A percentile compares a stretch with the other conserved stretches of the same genome.
These are phyloP conservation scores for Pulveroboletus sp. DNA, from an alignment of 768 basidiomycete species.

Conservation along the genomic window DNA sequence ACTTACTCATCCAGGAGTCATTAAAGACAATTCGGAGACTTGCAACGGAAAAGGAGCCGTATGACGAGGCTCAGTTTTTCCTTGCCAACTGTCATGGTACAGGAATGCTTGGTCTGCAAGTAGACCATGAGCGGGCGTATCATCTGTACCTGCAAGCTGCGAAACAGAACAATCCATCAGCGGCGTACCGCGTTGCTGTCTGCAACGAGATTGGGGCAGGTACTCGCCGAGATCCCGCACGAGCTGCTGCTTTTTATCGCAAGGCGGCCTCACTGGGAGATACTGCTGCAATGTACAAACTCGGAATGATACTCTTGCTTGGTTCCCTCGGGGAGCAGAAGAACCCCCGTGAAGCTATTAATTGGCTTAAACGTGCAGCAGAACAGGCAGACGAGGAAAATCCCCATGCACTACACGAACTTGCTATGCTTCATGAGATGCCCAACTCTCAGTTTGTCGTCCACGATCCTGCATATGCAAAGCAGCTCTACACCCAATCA, in stretches of 20 bases:
- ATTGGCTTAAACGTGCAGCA: conserved; percentile 92
- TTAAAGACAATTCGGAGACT: conserved; percentile 89
- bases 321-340: conserved; percentile 77
- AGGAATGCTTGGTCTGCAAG: conserved; percentile 89
- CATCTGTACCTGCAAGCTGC: conserved; percentile 95
- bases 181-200: conserved; percentile 94
- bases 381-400: conserved; percentile 98
- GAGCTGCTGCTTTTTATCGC: conserved; percentile 93
- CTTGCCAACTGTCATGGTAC: conserved; percentile 96
- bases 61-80: conserved; percentile 97
- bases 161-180: conserved; percentile 94
- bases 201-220: conserved; percentile 99
- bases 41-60: conserved; percentile 87
- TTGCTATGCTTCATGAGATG: conserved; percentile 82
- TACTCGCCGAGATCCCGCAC: conserved; percentile 78
- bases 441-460: conserved; percentile 62
- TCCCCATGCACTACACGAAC: conserved; percentile 94
- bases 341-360: conserved; percentile 88
- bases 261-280: conserved; percentile 96
- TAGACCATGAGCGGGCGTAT: conserved; percentile 97
- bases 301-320: conserved; percentile 95
- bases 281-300: conserved; percentile 98
- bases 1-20: conserved; percentile 80
- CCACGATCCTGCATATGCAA: conserved; percentile 78
- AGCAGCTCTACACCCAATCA: conserved; percentile 82